Base-by-base conservation (phyloP, 805 yeast genomes). In the Saccharomyces kudriavzevii region DNA sequence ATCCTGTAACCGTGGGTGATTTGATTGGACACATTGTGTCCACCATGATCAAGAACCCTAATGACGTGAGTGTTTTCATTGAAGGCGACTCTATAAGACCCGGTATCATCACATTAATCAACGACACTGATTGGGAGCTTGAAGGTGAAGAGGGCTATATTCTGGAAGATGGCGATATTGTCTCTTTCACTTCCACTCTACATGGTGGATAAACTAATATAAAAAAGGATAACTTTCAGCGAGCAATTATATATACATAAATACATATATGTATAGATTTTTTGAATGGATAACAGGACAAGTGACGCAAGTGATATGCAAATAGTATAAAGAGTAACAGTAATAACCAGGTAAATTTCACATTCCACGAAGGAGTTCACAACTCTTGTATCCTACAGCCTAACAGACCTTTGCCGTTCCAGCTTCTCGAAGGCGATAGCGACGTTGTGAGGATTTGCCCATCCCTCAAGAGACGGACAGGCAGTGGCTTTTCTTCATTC, bases 111-210 rank as follows among this genome's bases (percentile, higher is more conserved):
- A 96, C 94, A 9, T 76, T 92, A 53, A 86, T 92, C 57, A 92
- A 92, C 65, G 98, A 92, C 66, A 83, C 96, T 0, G 99, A 92
- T 71, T 92, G 98, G 98, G 99, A 92, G 64, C 71, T 92, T 13
- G 96, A 90, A 67, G 98, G 89, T 10, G 90, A 85, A 69, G 90
- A 88, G 61, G 85, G 81, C 9, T 90, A 90, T 63, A 81, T 76
- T n/a, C 68, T 94, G 14, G 86, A 88, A 68, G 71, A 78, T 49
- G 84, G 87, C 11, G 99, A 92, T 68, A 76, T 81, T 24, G 78
- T 92, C 43, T 82, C 95, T 2, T 92, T 92, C 64, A 92, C 97
- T 1, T 87, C 96, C 45, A 94, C 99, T 3, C 74, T 92, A 56
- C 99, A 92, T 62, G 99, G 99, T 4, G 99, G 99, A 48, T 92